These are phyloP conservation scores for Yarrowia porcina DNA, from an alignment of 805 yeast genomes.

Conservation along the genomic window DNA sequence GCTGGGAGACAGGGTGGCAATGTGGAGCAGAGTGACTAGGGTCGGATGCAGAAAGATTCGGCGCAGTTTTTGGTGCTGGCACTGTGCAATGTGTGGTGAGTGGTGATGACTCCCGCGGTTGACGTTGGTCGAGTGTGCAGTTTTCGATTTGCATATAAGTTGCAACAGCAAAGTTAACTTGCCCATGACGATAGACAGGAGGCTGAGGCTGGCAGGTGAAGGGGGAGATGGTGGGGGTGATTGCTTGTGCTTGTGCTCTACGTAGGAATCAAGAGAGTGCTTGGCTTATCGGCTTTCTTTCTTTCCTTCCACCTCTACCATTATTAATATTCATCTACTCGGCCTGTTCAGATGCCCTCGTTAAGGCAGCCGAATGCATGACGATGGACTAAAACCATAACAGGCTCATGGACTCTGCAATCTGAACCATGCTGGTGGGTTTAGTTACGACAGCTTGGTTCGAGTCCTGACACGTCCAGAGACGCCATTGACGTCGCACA, in stretches of 20 bases:
- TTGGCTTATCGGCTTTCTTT: no score
- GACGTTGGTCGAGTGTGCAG: conserved; percentile 24
- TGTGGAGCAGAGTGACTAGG: not conserved
- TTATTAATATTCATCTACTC: not conserved
- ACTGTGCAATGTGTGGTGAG: not conserved
- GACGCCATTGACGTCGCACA: not conserved
- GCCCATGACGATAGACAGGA: conserved; percentile 9
- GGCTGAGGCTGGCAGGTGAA: conserved; percentile 5
- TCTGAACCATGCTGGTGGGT: not conserved
- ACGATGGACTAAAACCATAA: conserved; percentile 8
- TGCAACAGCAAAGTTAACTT: conserved; percentile 23
- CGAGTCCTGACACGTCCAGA: not conserved
- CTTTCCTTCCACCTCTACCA: not conserved
- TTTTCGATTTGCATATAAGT: conserved; percentile 18
- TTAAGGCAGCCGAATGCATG: conserved; percentile 18
- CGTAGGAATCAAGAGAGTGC: no score
- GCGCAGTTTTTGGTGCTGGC: not conserved
- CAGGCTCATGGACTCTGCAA: not conserved
- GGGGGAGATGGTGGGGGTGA: no score
- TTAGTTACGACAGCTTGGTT: not conserved
- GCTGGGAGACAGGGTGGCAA: not conserved
- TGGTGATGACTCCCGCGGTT: conserved; percentile 6
- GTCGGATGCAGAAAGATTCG: not conserved
- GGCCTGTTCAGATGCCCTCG: conserved; percentile 1
- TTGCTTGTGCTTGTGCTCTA: no score